Percentiles rank a stretch among this genome's conserved stretches.
phyloP scores from a whole-genome alignment of 2,329 filamentous ascomycete species.

The Diplodia intermedia region DNA sequence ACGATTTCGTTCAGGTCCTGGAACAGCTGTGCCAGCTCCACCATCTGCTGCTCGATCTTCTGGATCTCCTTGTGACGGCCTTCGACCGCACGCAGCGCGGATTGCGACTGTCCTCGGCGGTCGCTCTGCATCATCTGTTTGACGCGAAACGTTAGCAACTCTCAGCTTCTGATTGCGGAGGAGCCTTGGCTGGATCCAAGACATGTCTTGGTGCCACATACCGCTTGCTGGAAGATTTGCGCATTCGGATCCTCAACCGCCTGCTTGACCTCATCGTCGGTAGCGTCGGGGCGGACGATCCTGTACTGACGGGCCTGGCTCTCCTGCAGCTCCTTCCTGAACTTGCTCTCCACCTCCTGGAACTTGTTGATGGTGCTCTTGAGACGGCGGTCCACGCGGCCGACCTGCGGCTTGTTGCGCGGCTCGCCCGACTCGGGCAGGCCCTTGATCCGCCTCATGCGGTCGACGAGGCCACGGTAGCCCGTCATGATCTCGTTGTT shows the following conservation, averaged over 20 bases:
- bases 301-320: conserved; percentile 89
- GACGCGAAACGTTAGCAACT: conserved; percentile 19
- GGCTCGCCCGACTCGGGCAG: conserved; percentile 75
- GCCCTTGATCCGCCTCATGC: conserved; percentile 82
- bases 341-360: conserved; percentile 79
- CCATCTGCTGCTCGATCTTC: conserved; percentile 91
- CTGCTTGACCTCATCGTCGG: conserved; percentile 76
- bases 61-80: conserved; percentile 85
- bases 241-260: conserved; percentile 76
- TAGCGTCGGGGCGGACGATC: conserved; percentile 83
- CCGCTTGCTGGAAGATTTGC: conserved; percentile 86
- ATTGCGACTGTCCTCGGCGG: conserved; percentile 79
- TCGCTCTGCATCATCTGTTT: conserved; percentile 75
- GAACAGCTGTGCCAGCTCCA: conserved; percentile 86
- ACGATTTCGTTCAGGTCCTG: conserved; percentile 87
- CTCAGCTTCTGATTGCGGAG: conserved; percentile 3
- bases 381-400: conserved; percentile 77
- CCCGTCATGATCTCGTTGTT: conserved; percentile 81
- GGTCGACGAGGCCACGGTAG: conserved; percentile 79
- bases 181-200: conserved; percentile 11
- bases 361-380: conserved; percentile 83
- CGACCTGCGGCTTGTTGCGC: conserved; percentile 80
- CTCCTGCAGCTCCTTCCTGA: conserved; percentile 79
- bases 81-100: conserved; percentile 79
- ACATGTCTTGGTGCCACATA: conserved; percentile 42